These are phyloP conservation scores for Nakazawaea populi DNA, from an alignment of 805 yeast species.

Conservation along the genomic window DNA sequence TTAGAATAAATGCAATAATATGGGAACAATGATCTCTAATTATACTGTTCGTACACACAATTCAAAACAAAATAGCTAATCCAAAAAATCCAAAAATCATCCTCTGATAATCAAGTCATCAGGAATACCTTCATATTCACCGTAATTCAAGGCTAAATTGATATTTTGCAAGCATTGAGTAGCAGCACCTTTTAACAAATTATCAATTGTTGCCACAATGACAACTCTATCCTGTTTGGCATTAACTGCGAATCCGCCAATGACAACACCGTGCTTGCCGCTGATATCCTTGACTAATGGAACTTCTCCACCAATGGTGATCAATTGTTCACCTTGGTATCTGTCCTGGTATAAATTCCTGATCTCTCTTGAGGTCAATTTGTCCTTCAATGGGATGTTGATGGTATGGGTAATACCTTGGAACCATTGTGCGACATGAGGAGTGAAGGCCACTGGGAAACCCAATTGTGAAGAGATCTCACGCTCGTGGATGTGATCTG, in stretches of 20 bases:
- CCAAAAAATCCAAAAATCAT: conserved; percentile 13
- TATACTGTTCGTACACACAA: neutral
- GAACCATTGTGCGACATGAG: conserved; percentile 99
- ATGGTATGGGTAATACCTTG: conserved; percentile 95
- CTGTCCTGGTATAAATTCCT: conserved; percentile 83
- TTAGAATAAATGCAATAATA: no score
- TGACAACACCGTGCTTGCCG: conserved; percentile 90
- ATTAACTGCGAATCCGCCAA: conserved; percentile 95
- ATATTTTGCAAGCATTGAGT: conserved; percentile 97
- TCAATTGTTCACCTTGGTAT: conserved; percentile 80
- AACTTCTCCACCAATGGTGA: conserved; percentile 84
- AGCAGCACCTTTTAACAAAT: conserved; percentile 95
- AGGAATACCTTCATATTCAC: conserved; percentile 95
- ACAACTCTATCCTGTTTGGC: conserved; percentile 87
- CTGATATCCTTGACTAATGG: conserved; percentile 88
- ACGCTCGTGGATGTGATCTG: conserved; percentile 95
- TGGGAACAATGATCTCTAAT: neutral
- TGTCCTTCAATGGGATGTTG: conserved; percentile 74
- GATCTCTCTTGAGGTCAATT: conserved; percentile 73
- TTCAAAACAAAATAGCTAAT: neutral
- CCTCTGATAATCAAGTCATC: conserved; percentile 52
- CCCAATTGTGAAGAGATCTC: conserved; percentile 85
- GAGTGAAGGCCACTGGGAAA: conserved; percentile 77
- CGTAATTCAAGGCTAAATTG: conserved; percentile 83
- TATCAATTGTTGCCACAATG: conserved; percentile 91